phyloP scores from a whole-genome alignment of 148 eudicot species.

The Rhododendron molle region DNA sequence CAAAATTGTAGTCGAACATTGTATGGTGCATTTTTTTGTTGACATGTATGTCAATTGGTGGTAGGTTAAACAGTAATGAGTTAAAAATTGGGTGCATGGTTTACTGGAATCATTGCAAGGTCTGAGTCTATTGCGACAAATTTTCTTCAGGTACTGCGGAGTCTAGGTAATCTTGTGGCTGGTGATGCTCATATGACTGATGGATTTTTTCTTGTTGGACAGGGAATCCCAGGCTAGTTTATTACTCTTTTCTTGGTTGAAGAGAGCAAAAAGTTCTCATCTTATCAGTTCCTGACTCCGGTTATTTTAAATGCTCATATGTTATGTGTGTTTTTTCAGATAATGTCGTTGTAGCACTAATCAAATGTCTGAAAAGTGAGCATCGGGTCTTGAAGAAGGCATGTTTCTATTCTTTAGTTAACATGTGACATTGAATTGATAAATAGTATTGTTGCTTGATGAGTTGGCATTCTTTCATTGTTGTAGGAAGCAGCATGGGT shows the following conservation, averaged over 20 bases:
- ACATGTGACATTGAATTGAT: conserved; percentile 4
- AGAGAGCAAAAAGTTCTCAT: background rate
- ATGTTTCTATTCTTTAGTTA: background rate
- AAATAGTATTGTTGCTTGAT: background rate
- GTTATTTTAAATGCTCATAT: conserved; percentile 2
- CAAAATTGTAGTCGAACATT: background rate
- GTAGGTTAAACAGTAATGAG: background rate
- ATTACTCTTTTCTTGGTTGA: background rate
- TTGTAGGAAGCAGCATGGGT: conserved; percentile 95
- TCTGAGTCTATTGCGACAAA: background rate
- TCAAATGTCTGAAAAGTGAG: conserved; percentile 76
- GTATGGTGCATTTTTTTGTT: background rate
- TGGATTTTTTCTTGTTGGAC: conserved; percentile 56
- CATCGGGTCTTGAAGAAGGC: conserved; percentile 97
- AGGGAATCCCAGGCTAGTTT: conserved; percentile 64
- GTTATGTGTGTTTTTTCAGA: conserved; percentile 34
- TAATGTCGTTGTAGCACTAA: conserved; percentile 56
- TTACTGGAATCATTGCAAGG: background rate
- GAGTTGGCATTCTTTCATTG: background rate
- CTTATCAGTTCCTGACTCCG: background rate
- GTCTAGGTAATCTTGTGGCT: conserved; percentile 95
- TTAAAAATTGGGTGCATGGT: background rate
- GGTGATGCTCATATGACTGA: conserved; percentile 62
- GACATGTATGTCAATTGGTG: background rate
- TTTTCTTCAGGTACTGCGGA: conserved; percentile 58